A percentile compares a stretch with the other conserved stretches of the same genome.
phyloP scores from a whole-genome alignment of 2,329 filamentous ascomycete genomes.

The Mycosphaerella sp. region DNA sequence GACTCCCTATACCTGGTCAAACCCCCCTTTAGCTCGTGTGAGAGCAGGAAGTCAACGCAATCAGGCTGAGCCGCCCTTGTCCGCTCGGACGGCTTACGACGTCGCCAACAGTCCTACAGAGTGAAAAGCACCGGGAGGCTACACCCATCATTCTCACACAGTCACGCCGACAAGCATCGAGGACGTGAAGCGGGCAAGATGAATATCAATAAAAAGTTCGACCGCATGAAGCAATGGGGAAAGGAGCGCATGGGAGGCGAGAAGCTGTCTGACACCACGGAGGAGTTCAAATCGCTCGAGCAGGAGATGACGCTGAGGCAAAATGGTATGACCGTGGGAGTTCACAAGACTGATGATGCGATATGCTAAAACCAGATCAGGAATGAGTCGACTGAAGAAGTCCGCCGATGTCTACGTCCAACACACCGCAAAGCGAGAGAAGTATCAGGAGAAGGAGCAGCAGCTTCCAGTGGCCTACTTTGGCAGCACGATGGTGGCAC shows the following conservation, averaged over 20 bases:
- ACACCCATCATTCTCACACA: not conserved
- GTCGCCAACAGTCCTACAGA: not conserved
- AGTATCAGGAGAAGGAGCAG: slow-evolving; percentile 84
- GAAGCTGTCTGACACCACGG: slow-evolving; percentile 75
- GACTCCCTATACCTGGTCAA: slow-evolving; percentile 3
- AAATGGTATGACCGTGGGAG: slow-evolving; percentile 55
- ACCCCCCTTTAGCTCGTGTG: slow-evolving; percentile 2
- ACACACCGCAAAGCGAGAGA: slow-evolving; percentile 75
- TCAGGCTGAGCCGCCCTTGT: not conserved
- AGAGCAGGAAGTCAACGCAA: slow-evolving; percentile 1
- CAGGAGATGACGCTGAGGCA: slow-evolving; percentile 83
- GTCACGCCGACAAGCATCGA: not conserved
- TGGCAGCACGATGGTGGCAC: slow-evolving; percentile 75
- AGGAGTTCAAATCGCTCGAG: slow-evolving; percentile 87
- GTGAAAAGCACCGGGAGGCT: not conserved
- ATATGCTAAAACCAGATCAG: slow-evolving; percentile 41
- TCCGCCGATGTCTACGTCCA: slow-evolving; percentile 84
- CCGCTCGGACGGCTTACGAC: not conserved
- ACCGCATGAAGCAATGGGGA: slow-evolving; percentile 96
- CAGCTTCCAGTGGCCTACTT: slow-evolving; percentile 70
- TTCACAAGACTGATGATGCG: not conserved
- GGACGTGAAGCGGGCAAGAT: slow-evolving; percentile 24
- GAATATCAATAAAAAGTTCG: slow-evolving; percentile 78
- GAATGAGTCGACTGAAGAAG: slow-evolving; percentile 82
- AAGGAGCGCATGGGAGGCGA: slow-evolving; percentile 94